phyloP scores from a whole-genome alignment of 2,329 filamentous ascomycete species.

The Colletotrichum chrysophilum region DNA sequence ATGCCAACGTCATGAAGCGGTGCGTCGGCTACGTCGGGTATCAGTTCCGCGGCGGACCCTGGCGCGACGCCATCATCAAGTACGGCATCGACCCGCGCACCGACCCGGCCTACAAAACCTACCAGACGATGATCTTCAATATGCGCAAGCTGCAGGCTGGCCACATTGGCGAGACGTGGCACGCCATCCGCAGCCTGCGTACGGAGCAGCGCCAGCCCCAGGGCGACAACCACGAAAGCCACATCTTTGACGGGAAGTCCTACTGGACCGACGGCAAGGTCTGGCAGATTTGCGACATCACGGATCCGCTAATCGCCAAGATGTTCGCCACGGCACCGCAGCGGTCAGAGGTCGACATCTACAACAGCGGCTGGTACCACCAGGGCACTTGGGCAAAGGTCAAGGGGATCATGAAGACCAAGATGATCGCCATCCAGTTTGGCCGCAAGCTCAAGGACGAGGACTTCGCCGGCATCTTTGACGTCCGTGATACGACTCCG shows the following conservation, averaged over 20 bases:
- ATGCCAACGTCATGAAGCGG: slow-evolving; percentile 69
- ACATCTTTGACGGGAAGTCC: slow-evolving; percentile 82
- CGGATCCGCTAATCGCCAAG: slow-evolving; percentile 73
- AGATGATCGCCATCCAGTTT: slow-evolving; percentile 73
- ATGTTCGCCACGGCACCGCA: slow-evolving; percentile 70
- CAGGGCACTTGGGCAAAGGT: slow-evolving; percentile 83
- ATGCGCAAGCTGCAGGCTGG: slow-evolving; percentile 59
- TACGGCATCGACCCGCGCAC: slow-evolving; percentile 87
- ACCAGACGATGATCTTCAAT: slow-evolving; percentile 91
- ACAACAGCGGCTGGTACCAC: slow-evolving; percentile 82
- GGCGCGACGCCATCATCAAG: slow-evolving; percentile 84
- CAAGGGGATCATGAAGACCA: slow-evolving; percentile 86
- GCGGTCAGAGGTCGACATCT: slow-evolving; percentile 61
- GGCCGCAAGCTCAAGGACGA: slow-evolving; percentile 54
- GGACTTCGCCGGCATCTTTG: slow-evolving; percentile 49
- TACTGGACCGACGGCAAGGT: slow-evolving; percentile 83
- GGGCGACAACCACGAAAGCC: slow-evolving; percentile 53
- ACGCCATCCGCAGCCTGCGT: slow-evolving; percentile 47
- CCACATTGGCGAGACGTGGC: slow-evolving; percentile 53
- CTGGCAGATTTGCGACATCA: slow-evolving; percentile 94
- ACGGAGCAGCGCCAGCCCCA: slow-evolving; percentile 40
- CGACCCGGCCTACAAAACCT: slow-evolving; percentile 77
- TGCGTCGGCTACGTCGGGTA: slow-evolving; percentile 87
- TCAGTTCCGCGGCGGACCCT: slow-evolving; percentile 91
- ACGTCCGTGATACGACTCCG: slow-evolving; percentile 38